These are phyloP conservation scores for Coniochaeta pulveracea DNA, from an alignment of 2,329 filamentous ascomycete genomes.

Conservation along the genomic window DNA sequence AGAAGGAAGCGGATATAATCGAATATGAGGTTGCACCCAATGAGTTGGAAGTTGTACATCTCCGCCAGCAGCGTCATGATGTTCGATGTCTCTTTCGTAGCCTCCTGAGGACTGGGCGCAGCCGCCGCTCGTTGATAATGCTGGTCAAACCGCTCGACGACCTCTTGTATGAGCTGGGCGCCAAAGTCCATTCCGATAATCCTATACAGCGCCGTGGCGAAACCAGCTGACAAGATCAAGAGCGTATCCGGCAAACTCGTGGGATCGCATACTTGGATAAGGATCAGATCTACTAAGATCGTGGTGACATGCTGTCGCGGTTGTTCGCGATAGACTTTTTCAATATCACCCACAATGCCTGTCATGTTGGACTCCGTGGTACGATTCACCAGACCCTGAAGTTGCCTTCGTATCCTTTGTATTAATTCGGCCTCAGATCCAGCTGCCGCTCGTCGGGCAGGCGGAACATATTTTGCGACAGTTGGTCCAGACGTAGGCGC, in stretches of 20 bases:
- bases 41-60: constrained; percentile 84
- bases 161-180: constrained; percentile 68
- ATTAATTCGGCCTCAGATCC: constrained; percentile 56
- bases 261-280: constrained; percentile 69
- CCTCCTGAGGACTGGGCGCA: constrained; percentile 18
- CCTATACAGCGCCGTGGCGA: constrained; percentile 79
- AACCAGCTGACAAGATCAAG: constrained; percentile 80
- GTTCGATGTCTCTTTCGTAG: constrained; percentile 57
- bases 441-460: constrained; percentile 59
- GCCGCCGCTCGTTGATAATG: constrained; percentile 38
- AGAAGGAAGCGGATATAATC: constrained; percentile 81
- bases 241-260: constrained; percentile 78
- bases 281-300: constrained; percentile 63
- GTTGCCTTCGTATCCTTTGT: constrained; percentile 61
- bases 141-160: constrained; percentile 64
- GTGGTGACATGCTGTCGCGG: constrained; percentile 83
- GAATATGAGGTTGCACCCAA: constrained; percentile 74
- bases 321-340: constrained; percentile 72
- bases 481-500: constrained; percentile 47
- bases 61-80: constrained; percentile 73
- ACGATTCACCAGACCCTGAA: constrained; percentile 84
- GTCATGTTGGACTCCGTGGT: constrained; percentile 85
- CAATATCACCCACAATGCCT: constrained; percentile 71
- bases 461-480: constrained; percentile 73
- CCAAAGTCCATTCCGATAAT: constrained; percentile 82